phyloP scores from a whole-genome alignment of 768 basidiomycete species.

The Podaxis sp. region DNA sequence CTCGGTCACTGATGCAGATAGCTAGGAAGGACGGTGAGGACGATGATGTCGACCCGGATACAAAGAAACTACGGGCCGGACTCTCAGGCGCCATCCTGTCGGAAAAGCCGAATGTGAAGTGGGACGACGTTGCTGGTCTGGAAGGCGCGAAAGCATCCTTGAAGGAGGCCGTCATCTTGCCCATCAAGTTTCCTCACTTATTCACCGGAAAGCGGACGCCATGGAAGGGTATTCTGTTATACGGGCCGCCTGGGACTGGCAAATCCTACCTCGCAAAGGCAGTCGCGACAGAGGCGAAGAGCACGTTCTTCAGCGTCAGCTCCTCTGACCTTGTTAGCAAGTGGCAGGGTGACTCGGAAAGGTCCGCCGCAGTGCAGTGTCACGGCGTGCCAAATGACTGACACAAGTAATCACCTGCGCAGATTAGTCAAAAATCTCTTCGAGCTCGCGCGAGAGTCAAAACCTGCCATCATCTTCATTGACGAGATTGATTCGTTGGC shows the following conservation, averaged over 20 bases:
- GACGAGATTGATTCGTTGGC: conserved; percentile 98
- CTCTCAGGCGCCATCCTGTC: conserved; percentile 85
- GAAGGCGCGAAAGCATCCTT: conserved; percentile 93
- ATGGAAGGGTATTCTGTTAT: conserved; percentile 93
- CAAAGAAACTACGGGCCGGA: conserved; percentile 94
- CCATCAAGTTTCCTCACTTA: conserved; percentile 98
- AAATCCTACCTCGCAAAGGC: conserved; percentile 98
- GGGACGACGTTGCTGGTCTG: conserved; percentile 98
- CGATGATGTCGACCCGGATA: conserved; percentile 86
- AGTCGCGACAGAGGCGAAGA: conserved; percentile 98
- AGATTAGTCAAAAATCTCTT: conserved; percentile 97
- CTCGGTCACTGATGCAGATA: conserved; percentile 6
- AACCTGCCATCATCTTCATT: conserved; percentile 98
- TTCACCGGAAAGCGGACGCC: conserved; percentile 99
- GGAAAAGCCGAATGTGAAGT: conserved; percentile 94
- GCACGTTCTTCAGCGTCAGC: conserved; percentile 97
- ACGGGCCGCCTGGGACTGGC: conserved; percentile 97
- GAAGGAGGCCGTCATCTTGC: conserved; percentile 98
- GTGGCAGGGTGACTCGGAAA: conserved; percentile 99
- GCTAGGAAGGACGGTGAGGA: conserved; percentile 48
- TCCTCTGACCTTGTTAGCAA: conserved; percentile 96
- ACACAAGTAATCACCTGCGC: conserved; percentile 3
- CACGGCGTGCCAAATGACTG: not conserved
- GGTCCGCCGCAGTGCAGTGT: conserved; percentile 50
- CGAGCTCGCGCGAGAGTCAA: conserved; percentile 91